These are phyloP conservation scores for Lagenidium giganteum DNA, from an alignment of 352 stramenopile species.

Conservation along the genomic window DNA sequence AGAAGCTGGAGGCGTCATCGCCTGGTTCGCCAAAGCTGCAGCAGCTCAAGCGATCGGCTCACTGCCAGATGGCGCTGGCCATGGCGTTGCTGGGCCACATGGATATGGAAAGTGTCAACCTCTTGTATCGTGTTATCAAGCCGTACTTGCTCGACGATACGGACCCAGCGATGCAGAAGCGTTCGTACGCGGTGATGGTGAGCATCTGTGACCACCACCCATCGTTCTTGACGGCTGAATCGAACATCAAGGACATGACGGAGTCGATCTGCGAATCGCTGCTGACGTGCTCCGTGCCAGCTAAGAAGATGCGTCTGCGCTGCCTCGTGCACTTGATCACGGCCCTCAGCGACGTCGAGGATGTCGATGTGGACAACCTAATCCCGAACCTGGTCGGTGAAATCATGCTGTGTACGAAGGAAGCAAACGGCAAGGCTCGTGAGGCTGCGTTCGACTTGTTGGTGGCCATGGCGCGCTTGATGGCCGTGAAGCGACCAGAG, in stretches of 20 bases:
- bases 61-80: conserved; percentile 75
- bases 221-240: conserved; percentile 64
- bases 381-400: conserved; percentile 92
- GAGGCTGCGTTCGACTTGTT: conserved; percentile 84
- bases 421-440: conserved; percentile 93
- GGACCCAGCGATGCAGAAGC: conserved; percentile 86
- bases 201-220: conserved; percentile 83
- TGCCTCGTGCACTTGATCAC: conserved; percentile 81
- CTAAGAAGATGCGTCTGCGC: conserved; percentile 94
- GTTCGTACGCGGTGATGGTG: conserved; percentile 81
- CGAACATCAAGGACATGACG: conserved; percentile 90
- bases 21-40: conserved; percentile 23
- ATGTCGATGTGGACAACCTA: conserved; percentile 58
- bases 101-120: conserved; percentile 61
- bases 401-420: conserved; percentile 96
- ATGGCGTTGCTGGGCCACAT: conserved; percentile 77
- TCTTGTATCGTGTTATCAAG: conserved; percentile 87
- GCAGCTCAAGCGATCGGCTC: conserved; percentile 47
- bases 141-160: conserved; percentile 84
- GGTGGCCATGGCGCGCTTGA: conserved; percentile 76
- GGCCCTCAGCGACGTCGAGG: conserved; percentile 67
- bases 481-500: conserved; percentile 53
- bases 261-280: conserved; percentile 92
- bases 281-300: conserved; percentile 92
- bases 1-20: conserved; percentile 51